Conservation (phyloP, 768 basidiomycete species). For the Coprinellus micaceus region DNA sequence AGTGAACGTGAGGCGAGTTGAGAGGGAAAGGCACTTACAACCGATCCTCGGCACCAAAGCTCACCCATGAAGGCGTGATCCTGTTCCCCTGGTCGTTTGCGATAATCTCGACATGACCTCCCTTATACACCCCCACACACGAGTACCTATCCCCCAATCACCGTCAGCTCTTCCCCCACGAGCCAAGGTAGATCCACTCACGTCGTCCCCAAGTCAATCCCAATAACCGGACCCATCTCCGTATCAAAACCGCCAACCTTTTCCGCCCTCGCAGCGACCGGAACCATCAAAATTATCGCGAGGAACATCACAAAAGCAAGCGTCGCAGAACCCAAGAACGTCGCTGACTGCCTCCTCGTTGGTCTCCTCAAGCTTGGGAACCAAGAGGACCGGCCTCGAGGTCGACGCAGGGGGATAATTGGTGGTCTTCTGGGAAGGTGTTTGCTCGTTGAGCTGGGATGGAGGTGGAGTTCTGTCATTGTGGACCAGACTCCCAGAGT, state of each 20-base stretch:
- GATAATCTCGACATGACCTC: constrained; percentile 67
- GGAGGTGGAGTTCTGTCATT: not conserved
- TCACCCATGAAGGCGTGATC: constrained; percentile 89
- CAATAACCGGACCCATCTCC: constrained; percentile 80
- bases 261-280: constrained; percentile 47
- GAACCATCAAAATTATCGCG: constrained; percentile 64
- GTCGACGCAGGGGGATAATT: not conserved
- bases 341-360: constrained; percentile 6
- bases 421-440: not conserved
- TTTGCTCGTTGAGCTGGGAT: not conserved
- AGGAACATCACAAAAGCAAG: constrained; percentile 48
- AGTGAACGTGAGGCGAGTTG: constrained; percentile 15
- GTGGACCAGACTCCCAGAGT: too few relatives aligned
- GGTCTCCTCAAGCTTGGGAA: constrained; percentile 2
- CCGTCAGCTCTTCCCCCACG: constrained; percentile 11
- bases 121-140: constrained; percentile 52
- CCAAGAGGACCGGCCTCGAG: constrained; percentile 17
- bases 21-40: constrained; percentile 35
- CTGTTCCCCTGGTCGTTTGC: constrained; percentile 89
- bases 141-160: constrained; percentile 86
- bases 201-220: constrained; percentile 44
- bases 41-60: constrained; percentile 87
- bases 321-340: constrained; percentile 36
- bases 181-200: constrained; percentile 24
- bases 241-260: constrained; percentile 23